phyloP scores from a whole-genome alignment of 2,329 filamentous ascomycete genomes.

The Pseudopithomyces maydicus region DNA sequence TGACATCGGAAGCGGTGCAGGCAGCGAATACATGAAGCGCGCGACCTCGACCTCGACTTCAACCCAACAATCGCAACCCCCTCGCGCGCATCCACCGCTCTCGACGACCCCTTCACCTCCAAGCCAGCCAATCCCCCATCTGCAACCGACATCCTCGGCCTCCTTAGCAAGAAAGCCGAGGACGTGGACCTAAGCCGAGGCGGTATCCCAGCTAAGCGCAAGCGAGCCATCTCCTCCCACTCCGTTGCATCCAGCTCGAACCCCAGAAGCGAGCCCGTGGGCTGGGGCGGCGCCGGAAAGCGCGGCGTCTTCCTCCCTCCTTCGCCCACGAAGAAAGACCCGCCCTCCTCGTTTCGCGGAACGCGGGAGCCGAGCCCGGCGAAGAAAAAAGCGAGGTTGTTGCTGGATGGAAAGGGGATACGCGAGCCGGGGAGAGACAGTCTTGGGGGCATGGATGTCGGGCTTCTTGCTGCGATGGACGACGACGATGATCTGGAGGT shows the following conservation, averaged over 20 bases:
- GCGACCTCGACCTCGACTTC: constrained; percentile 25
- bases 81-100: constrained; percentile 13
- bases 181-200: constrained; percentile 42
- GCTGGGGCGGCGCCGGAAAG: constrained; percentile 55
- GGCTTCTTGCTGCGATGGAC: constrained; percentile 44
- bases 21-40: constrained; percentile 70
- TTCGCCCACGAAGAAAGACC: constrained; percentile 42
- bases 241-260: constrained; percentile 34
- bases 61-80: background rate
- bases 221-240: constrained; percentile 38
- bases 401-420: constrained; percentile 55
- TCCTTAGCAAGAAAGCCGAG: constrained; percentile 51
- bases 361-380: constrained; percentile 42
- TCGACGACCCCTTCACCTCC: constrained; percentile 20
- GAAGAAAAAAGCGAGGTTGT: constrained; percentile 56
- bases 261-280: constrained; percentile 41
- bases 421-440: constrained; percentile 56
- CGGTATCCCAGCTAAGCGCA: constrained; percentile 49
- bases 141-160: constrained; percentile 43
- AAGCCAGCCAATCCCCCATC: constrained; percentile 22
- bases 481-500: constrained; percentile 56
- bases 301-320: constrained; percentile 39
- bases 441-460: constrained; percentile 41
- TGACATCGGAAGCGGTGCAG: constrained; percentile 66
- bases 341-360: constrained; percentile 31